Base-by-base conservation (phyloP, 768 basidiomycete genomes). In the Zangia roseola region DNA sequence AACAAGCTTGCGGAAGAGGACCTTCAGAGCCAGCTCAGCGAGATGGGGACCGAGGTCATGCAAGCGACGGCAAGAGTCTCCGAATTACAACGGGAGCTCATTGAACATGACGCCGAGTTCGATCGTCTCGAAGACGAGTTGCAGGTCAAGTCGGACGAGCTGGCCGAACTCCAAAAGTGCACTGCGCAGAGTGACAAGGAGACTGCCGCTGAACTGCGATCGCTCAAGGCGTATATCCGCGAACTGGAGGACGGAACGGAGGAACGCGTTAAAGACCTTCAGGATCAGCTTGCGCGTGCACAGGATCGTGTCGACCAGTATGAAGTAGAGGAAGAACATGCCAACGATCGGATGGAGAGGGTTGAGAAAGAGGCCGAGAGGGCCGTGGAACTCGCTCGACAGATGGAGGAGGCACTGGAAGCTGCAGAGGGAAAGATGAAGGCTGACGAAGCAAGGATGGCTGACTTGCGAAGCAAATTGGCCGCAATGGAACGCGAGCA, bases 321-420 rank as follows among this genome's bases (percentile, higher is more conserved):
- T 47, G 71, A 73, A 10, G 60, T 65, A 5, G 73, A 76, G 21
- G 75, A 75, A 47, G 76, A 78, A 34, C 72, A 81, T 40, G 72
- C 74, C 17, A 69, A 70, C 14, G 74, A 80, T 40, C 76, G 76
- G 44, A 61, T 77, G 40, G 74, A 80, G 43, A 69, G 73, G 43
- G 71, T 84, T 5, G 78, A 82, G 45, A 74, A 69, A 9, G 82
- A 84, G 34, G 70, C 69, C 0, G 71, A 79, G 38, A 73, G 79
- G 26, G 74, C 81, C 10, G 69, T 74, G 14, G 79, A 85, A 56
- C 72, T 84, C 3, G 80, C 74, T 17, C 68, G 74, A 37, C 86
- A 91, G 63, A 74, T 90, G 76, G 85, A 91, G 55, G 80, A 84
- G 2, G 91, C 88, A 0, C 67, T 93, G 44, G 81, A 86, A 43